A percentile compares a stretch with the other conserved stretches of the same genome.
Evolutionary conservation across 345 rosid genomes (phyloP).

Genomic region (Linum tenue): DNA sequence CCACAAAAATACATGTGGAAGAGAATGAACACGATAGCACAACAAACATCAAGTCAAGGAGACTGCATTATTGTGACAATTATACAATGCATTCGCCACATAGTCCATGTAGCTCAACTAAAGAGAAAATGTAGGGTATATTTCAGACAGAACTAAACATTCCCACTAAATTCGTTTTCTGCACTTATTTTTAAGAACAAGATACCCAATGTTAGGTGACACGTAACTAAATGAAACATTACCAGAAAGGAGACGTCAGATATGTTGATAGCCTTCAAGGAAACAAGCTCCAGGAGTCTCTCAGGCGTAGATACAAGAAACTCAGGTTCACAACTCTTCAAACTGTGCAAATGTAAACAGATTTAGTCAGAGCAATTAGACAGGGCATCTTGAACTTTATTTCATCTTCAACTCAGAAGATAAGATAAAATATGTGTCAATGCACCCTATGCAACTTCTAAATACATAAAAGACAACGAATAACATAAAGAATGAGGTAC

Average conservation of each 20-base stretch:
- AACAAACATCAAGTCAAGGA: background rate
- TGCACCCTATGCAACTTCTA: background rate
- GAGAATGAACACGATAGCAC: background rate
- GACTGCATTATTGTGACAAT: background rate
- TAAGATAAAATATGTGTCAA: background rate
- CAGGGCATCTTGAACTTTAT: background rate
- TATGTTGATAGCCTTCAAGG: constrained; percentile 58
- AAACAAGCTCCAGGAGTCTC: constrained; percentile 76
- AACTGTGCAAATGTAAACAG: constrained; percentile 26
- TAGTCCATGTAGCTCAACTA: background rate
- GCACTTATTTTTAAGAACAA: too few relatives aligned
- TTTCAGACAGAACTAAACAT: too few relatives aligned
- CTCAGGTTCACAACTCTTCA: constrained; percentile 82
- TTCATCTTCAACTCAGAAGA: background rate
- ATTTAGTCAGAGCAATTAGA: background rate
- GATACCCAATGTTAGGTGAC: too few relatives aligned
- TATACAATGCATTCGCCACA: too few relatives aligned
- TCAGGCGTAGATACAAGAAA: constrained; percentile 79
- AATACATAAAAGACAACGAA: background rate
- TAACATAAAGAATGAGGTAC: background rate
- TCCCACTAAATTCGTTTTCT: too few relatives aligned
- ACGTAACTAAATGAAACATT: constrained; percentile 10
- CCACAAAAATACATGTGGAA: background rate
- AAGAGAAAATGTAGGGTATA: background rate
- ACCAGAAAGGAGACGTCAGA: constrained; percentile 76